Percentiles rank a stretch among this genome's conserved stretches.
Conservation (phyloP, 371 early-diverging fungal species). For the Mortierella sp. region DNA sequence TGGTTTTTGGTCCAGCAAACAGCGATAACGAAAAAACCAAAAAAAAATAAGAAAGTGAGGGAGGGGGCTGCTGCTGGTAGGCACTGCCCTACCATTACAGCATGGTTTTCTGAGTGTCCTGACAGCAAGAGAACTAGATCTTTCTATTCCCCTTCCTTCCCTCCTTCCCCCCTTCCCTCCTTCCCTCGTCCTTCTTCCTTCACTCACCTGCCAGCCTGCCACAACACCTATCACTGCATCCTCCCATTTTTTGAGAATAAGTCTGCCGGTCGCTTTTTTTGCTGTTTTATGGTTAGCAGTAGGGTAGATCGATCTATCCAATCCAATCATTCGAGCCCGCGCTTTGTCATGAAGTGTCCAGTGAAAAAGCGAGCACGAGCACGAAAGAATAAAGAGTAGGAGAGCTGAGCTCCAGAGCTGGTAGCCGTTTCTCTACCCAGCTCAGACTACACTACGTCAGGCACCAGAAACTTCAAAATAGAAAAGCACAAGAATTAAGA, state of each 20-base stretch:
- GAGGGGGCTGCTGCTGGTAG: not conserved
- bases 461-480: not conserved
- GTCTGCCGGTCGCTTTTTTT: not conserved
- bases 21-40: not conserved
- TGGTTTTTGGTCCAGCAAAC: not conserved
- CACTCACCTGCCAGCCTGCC: not conserved
- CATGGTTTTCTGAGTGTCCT: not conserved
- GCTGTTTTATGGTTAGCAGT: not conserved
- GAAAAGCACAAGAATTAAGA: not conserved
- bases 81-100: not conserved
- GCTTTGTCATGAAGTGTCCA: not conserved
- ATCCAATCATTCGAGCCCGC: not conserved
- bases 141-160: not conserved
- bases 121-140: not conserved
- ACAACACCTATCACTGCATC: not conserved
- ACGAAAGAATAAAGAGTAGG: not conserved
- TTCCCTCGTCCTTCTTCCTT: not conserved
- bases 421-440: not conserved
- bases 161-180: not conserved
- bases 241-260: not conserved
- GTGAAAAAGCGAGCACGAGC: not conserved
- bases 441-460: constrained; percentile 1
- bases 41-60: not conserved
- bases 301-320: not conserved
- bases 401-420: constrained; percentile 9